These are phyloP conservation scores for Kazachstania viticola DNA, from an alignment of 805 yeast genomes.

Conservation along the genomic window DNA sequence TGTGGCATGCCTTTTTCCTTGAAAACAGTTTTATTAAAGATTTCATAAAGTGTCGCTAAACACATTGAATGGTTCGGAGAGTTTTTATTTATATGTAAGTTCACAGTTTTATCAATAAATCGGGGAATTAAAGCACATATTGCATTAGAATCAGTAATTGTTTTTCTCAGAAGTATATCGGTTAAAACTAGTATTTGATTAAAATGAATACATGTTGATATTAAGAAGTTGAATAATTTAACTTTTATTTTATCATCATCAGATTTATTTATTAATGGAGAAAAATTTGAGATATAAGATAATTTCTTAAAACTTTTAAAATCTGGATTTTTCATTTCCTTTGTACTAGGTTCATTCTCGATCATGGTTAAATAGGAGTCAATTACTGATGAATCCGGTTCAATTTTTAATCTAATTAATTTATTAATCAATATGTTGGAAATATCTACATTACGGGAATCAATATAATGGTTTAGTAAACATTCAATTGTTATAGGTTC, in stretches of 20 bases:
- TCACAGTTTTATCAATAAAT: not conserved
- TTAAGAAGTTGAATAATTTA: constrained; percentile 7
- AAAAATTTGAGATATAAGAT: constrained; percentile 14
- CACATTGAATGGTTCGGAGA: not conserved
- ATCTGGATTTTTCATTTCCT: too few species aligned
- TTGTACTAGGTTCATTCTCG: not conserved
- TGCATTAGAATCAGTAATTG: not conserved
- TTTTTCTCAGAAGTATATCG: constrained; percentile 3
- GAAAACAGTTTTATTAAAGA: not conserved
- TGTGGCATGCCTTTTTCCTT: too few species aligned
- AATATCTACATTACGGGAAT: not conserved
- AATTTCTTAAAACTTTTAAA: constrained; percentile 3
- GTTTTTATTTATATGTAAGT: too few species aligned
- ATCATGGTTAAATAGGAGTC: not conserved
- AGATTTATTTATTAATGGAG: constrained; percentile 9
- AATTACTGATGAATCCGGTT: not conserved
- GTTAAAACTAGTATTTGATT: constrained; percentile 13
- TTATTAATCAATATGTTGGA: not conserved
- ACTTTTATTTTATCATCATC: constrained; percentile 3
- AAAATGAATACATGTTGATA: constrained; percentile 15
- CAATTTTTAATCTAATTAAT: too few species aligned
- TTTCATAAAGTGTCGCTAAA: not conserved
- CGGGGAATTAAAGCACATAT: not conserved
- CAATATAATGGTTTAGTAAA: not conserved
- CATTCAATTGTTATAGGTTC: not conserved